Evolutionary conservation across 2,329 filamentous ascomycete species (phyloP).

Genomic region (Teratosphaeria destructans): DNA sequence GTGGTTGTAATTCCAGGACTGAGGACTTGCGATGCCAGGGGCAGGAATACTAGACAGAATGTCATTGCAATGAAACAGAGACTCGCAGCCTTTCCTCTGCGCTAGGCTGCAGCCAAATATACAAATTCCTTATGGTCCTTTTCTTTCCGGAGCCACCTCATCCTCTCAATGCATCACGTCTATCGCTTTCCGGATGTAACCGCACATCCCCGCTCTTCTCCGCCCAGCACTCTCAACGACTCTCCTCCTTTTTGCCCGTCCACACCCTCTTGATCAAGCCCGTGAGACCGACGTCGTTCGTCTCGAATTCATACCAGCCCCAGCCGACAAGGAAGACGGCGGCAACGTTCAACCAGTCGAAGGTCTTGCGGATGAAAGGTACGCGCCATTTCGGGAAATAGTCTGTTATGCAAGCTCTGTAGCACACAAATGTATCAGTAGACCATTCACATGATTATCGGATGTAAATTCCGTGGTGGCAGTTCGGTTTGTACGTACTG

Average conservation of each 20-base stretch:
- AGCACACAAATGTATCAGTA: background rate
- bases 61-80: background rate
- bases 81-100: background rate
- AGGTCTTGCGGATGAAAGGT: conserved; percentile 55
- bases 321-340: conserved; percentile 73
- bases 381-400: conserved; percentile 70
- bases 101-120: background rate
- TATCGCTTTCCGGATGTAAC: background rate
- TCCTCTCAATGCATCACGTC: background rate
- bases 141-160: background rate
- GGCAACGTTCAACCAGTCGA: conserved; percentile 68
- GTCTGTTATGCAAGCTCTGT: conserved; percentile 66
- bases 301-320: conserved; percentile 97
- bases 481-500: conserved; percentile 44
- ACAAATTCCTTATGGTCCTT: background rate
- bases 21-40: background rate
- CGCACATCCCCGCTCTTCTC: background rate
- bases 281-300: conserved; percentile 89
- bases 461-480: background rate
- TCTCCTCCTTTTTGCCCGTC: conserved; percentile 47
- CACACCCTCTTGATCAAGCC: conserved; percentile 83
- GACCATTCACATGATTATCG: background rate
- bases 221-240: background rate
- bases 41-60: background rate
- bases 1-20: no score